Percentiles rank a stretch among this genome's conserved stretches.
Evolutionary conservation across 768 basidiomycete genomes (phyloP).

Genomic region (Tricholomella constricta): DNA sequence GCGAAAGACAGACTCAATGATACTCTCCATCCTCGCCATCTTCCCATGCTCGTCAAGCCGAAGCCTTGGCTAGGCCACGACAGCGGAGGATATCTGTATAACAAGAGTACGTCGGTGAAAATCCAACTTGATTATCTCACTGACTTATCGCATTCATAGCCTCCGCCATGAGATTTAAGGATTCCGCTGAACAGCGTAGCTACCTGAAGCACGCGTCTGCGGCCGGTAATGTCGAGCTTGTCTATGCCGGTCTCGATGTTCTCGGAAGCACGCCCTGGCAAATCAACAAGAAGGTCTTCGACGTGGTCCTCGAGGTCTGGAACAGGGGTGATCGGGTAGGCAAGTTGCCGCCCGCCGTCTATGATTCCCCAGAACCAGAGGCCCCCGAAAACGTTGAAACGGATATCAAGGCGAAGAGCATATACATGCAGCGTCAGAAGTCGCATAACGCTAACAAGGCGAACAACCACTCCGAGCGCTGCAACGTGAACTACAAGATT

Average conservation of each 20-base stretch:
- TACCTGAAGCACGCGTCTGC: slow-evolving; percentile 78
- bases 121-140: not conserved
- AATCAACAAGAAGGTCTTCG: slow-evolving; percentile 79
- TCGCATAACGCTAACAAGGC: slow-evolving; percentile 59
- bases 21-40: slow-evolving; percentile 86
- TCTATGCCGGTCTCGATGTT: slow-evolving; percentile 88
- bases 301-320: slow-evolving; percentile 80
- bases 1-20: slow-evolving; percentile 70
- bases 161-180: slow-evolving; percentile 90
- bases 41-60: slow-evolving; percentile 94
- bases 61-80: slow-evolving; percentile 81
- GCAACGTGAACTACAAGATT: slow-evolving; percentile 93
- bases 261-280: slow-evolving; percentile 89
- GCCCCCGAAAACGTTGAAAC: slow-evolving; percentile 43
- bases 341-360: slow-evolving; percentile 79
- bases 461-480: slow-evolving; percentile 88
- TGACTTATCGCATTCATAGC: slow-evolving; percentile 37
- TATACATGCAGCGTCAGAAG: slow-evolving; percentile 60
- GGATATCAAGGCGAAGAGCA: slow-evolving; percentile 56
- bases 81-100: slow-evolving; percentile 83
- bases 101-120: slow-evolving; percentile 53
- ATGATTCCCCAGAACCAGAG: slow-evolving; percentile 65
- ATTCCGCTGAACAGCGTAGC: slow-evolving; percentile 77
- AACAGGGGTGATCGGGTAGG: slow-evolving; percentile 81
- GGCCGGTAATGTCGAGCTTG: slow-evolving; percentile 75